Evolutionary conservation across 164 flowering plant genomes (phyloP), one percentile per base, ranked within the genome.

Genomic region (Paratinospora sagittata): DNA sequence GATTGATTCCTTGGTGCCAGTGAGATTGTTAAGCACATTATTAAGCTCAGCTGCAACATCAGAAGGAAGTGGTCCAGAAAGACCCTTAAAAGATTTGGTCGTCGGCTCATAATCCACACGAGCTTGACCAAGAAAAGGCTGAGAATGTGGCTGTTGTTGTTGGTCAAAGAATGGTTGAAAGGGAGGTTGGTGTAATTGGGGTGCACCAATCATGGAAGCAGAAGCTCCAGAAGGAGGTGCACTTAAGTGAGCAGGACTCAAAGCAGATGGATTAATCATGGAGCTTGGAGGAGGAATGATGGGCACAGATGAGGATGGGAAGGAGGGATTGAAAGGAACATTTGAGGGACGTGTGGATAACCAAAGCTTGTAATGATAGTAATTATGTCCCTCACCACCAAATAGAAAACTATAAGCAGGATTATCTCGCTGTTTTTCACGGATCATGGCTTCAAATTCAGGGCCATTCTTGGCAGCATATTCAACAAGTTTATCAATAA

Each of bases 1-100:
- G 43, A 95, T 95, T 17, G 99, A 92, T 77, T 95, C 99, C 73
- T 95, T 91, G 13, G 99, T 92, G 60, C 99, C 99, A 77, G 80
- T 87, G 65, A 95, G 94, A 81, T 66, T 90, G 76, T 78, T 86
- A 52, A 95, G 87, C 66, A 95, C 87, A 70, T 77, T 84, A 78
- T 64, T 84, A 55, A 95, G 83, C 83, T 95, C 98, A 67, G 82
- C 77, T 24, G 89, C 93, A 76, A 95, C 89, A 84, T 95, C 99
- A 70, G 96, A 78, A 27, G 97, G 98, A 73, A 92, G 96, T 24
- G 93, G 93, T 36, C 96, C 95, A 72, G 96, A 82, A 13, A 87
- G 84, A 64, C 94, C 95, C 82, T 85, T 88, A 39, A 88, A 90
- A 24, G 88, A 34, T 76, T 83, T 83, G 30, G 85, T 71, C 12